Base-by-base conservation (phyloP, 1,284 basidiomycete species). In the Puccinia hordei region DNA sequence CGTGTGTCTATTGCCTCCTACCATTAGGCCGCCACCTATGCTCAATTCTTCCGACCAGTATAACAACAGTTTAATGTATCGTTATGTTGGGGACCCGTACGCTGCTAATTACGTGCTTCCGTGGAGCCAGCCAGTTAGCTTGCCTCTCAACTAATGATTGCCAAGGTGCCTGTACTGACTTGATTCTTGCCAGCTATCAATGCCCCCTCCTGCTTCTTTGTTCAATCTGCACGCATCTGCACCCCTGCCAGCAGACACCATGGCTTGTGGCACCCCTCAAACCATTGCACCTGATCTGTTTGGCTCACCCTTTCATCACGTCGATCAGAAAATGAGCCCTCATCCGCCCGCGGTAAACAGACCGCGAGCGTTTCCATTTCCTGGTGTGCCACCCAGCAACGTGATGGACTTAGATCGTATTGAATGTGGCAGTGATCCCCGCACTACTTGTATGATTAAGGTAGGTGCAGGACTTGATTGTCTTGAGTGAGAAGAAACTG, bases 361-460 rank as follows among this genome's bases (percentile, higher is more conserved):
- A 22, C 69, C 78, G 2, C 57, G 78, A 2, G 69, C 78, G 35
- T 80, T 80, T 27, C 78, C 78, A 30, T 80, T 80, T 24, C 78
- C 78, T n/a, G 78, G 78, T 35, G 78, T 80, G 35, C 78, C 78
- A 2, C 78, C 78, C n/a, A 80, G 78, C 24, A 80, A 80, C 27
- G 78, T 80, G 55, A 80, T 80, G 35, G 78, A 80, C 61, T 66
- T 80, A n/a, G 78, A 80, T 73, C 78, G 78, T 19, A 73, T 80
- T 10, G 78, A 80, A 73, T 73, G 78, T 44, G 78, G 78, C 6
- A 73, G 78, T 66, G 78, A 80, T 51, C 78, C 78, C 27, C 68
- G 78, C 24, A 80, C 78, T 15, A 80, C 78, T 27, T 80, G 78
- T 24, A 80, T 80, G 78, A 80, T 80, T 6, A 80, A 80, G 59